Evolutionary conservation across 2,329 filamentous ascomycete genomes (phyloP).

Genomic region (Xylaria sp.): DNA sequence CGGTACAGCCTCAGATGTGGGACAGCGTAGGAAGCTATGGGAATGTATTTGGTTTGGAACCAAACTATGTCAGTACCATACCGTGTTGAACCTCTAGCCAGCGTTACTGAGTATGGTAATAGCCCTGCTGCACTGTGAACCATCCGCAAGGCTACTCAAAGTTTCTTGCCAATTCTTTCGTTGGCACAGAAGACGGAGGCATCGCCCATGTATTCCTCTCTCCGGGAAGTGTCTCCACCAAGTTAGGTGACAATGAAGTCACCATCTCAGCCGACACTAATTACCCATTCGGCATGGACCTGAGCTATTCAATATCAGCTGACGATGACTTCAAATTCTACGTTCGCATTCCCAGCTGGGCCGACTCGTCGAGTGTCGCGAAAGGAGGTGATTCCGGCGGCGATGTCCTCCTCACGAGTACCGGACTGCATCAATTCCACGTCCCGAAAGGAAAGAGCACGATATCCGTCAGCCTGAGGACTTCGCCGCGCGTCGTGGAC

Average conservation of each 20-base stretch:
- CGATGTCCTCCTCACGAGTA: slow-evolving; percentile 36
- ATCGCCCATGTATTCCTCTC: slow-evolving; percentile 64
- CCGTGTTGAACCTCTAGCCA: not conserved
- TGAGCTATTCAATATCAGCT: slow-evolving; percentile 47
- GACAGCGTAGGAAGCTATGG: slow-evolving; percentile 56
- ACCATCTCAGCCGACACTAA: slow-evolving; percentile 57
- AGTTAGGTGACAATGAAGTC: slow-evolving; percentile 52
- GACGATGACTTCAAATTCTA: slow-evolving; percentile 47
- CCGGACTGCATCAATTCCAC: slow-evolving; percentile 43
- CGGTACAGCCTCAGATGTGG: slow-evolving; percentile 50
- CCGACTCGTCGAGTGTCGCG: slow-evolving; percentile 40
- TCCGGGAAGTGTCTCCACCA: slow-evolving; percentile 55
- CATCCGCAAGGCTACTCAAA: slow-evolving; percentile 66
- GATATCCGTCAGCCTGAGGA: slow-evolving; percentile 42
- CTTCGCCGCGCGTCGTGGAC: slow-evolving; percentile 44
- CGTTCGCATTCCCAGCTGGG: slow-evolving; percentile 49
- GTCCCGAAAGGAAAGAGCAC: slow-evolving; percentile 39
- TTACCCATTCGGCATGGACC: slow-evolving; percentile 54
- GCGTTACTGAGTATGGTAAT: slow-evolving; percentile 20
- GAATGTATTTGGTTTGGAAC: slow-evolving; percentile 62
- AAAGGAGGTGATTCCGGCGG: slow-evolving; percentile 25
- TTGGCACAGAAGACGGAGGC: slow-evolving; percentile 55
- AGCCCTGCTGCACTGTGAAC: slow-evolving; percentile 67
- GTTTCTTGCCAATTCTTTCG: slow-evolving; percentile 61
- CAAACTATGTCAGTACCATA: slow-evolving; percentile 52